Evolutionary conservation across 331 rosid species (phyloP), one percentile per base, ranked within the genome.

Genomic region (Quercus phellos): DNA sequence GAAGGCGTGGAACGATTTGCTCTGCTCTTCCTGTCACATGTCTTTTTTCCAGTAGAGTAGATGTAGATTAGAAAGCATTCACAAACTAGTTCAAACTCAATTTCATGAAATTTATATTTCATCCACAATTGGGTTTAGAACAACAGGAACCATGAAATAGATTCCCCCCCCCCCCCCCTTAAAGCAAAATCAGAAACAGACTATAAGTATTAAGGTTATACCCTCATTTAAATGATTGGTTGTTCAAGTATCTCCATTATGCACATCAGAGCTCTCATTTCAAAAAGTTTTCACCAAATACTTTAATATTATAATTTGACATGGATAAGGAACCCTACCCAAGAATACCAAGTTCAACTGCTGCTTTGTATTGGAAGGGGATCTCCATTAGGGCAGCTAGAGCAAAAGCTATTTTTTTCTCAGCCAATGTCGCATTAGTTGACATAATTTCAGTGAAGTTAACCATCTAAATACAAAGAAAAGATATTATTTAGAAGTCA

Each of bases 311-410:
- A 34, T 34, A 34, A 34, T 34, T 34, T 34, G 42, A 0, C 2
- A 34, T 34, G 0, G 51, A 32, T 24, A 59, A 70, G 67, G 69
- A 77, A 55, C 73, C 73, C 34, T 85, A 92, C 97, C 98, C 97
- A 21, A 94, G 89, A 68, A 87, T 42, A 18, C 74, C 67, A 24
- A 85, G 72, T 77, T 94, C 97, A 18, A 80, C 4, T 51, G 81
- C 83, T 72, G 98, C 97, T 90, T 92, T 94, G 55, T 89, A 94
- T 78, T 94, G 97, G 81, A 86, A 71, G 0, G 98, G 98, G 56
- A 94, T 85, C 86, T 90, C 93, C 98, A 94, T 94, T 60, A 94
- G 97, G 77, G 96, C 97, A 46, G 93, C 90, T 3, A 89, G 86
- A 83, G 98, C 98, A 84, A 94, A 94, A 60, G 93, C 85, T 68